These are phyloP conservation scores for Homolaphlyctis polyrhiza DNA, from an alignment of 371 early-diverging fungal species.

Conservation along the genomic window DNA sequence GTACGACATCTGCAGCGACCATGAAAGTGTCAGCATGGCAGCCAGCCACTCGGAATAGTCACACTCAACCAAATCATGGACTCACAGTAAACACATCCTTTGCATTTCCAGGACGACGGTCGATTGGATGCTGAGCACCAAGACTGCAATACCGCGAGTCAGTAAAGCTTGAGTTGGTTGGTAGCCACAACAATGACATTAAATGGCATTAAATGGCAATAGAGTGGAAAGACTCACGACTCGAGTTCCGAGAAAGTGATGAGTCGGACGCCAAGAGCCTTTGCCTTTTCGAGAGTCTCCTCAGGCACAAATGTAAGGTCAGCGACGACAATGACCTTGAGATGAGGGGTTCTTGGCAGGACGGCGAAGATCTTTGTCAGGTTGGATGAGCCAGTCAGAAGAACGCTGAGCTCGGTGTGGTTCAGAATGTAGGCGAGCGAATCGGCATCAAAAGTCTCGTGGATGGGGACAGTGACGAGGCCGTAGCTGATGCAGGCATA, in stretches of 20 bases:
- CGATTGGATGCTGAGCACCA: not conserved
- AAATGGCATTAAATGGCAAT: no score
- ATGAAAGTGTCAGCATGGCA: no score
- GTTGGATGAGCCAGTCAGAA: constrained; percentile 67
- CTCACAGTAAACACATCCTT: constrained; percentile 1
- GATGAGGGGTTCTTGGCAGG: constrained; percentile 9
- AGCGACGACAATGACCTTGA: constrained; percentile 47
- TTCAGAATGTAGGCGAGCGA: constrained; percentile 71
- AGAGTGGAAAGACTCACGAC: constrained; percentile 50
- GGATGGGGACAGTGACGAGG: constrained; percentile 77
- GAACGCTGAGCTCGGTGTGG: constrained; percentile 67
- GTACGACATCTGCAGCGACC: constrained; percentile 71
- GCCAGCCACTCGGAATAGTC: no score
- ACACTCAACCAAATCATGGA: no score
- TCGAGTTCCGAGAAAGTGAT: constrained; percentile 37
- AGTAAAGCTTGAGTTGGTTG: no score
- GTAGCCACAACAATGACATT: no score
- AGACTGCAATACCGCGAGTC: not conserved
- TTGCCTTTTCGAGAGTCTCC: constrained; percentile 16
- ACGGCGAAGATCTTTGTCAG: constrained; percentile 33
- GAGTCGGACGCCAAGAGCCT: constrained; percentile 14
- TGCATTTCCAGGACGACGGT: not conserved
- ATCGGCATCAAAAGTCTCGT: constrained; percentile 84
- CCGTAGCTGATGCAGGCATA: constrained; percentile 53
- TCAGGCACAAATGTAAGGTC: constrained; percentile 11